Base-by-base conservation (phyloP, 1,284 basidiomycete species). In the Melampsora americana region DNA sequence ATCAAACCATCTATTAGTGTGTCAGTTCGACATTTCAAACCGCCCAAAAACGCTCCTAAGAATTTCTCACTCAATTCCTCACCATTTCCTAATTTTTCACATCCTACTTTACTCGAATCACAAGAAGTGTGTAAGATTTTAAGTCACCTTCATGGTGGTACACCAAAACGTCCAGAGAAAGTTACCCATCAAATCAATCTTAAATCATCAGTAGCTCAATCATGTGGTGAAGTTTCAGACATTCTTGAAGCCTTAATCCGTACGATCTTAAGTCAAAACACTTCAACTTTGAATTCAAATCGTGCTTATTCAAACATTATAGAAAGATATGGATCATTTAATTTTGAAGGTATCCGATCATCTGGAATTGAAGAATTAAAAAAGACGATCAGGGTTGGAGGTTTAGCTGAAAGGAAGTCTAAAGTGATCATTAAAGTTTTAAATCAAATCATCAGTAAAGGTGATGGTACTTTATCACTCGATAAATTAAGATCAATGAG, bases 251-350 rank as follows among this genome's bases (percentile, higher is more conserved):
- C 89, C 0, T 85, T 90, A 78, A 87, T 92, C 26, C 86, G 88
- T 44, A 90, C 89, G 0, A 87, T 91, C 74, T 85, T 92, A 23
- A 89, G 88, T 48, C 90, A 91, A 81, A 91, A 91, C 80, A 92
- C 90, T 0, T 88, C 88, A 46, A 84, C 84, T 50, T 82, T 83
- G 35, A 92, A 92, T 81, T 88, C 87, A 5, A 86, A 88, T 0
- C 83, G 87, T 1, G 90, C 90, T 0, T 90, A 91, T 80, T 80
- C 83, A 26, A 84, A 83, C 14, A 84, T 91, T 72, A 88, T 90
- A 77, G 81, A 82, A 1, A 82, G 81, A 20, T 92, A 90, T 79
- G 89, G 89, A 1, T 84, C 84, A 3, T 86, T 87, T 44, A 86
- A 89, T 75, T 91, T 90, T 80, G 84, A 85, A 20, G 87, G 85